Base-by-base conservation (phyloP, 148 eudicot species). In the Chenopodium berlandieri region DNA sequence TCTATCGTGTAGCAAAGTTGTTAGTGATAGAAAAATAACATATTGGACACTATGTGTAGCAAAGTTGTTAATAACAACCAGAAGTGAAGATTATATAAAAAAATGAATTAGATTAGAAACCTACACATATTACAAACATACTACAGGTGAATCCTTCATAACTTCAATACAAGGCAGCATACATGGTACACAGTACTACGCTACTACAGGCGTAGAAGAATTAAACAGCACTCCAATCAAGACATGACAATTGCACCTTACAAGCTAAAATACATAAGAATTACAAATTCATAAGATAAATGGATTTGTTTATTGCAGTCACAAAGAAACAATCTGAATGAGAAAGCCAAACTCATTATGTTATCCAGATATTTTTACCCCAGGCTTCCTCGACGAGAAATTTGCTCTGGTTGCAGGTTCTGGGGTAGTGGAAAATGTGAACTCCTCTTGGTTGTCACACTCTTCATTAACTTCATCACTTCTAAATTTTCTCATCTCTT, bases 351-450 rank as follows among this genome's bases (percentile, higher is more conserved):
- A 60, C 77, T 58, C 52, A 44, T 46, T 75, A 13, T n/a, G 14
- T 72, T 70, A 83, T 48, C 73, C 77, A 75, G 66, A 78, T 56
- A 80, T 86, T 82, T 87, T 85, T 44, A 87, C 73, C 50, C 82
- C 80, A 79, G 87, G 71, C 31, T 78, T 82, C 77, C 76, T 86
- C 62, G 84, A 84, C 83, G 79, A 20, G 46, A 81, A 80, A 54
- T 84, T 90, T 80, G 86, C 87, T 85, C 87, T 83, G 2, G 86
- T 90, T 77, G 82, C 82, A 78, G 92, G 93, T 85, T 81, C 75
- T 0, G 62, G 62, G 17, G 92, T 89, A 47, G 94, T 89, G 78
- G 90, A 85, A 71, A 88, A 90, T 11, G 81, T 78, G 79, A 86
- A 88, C 22, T 80, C 83, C 60, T 82, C 81, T 76, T 81, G 84